Evolutionary conservation across 2,329 filamentous ascomycete genomes (phyloP).

Genomic region (Alternaria sp.): DNA sequence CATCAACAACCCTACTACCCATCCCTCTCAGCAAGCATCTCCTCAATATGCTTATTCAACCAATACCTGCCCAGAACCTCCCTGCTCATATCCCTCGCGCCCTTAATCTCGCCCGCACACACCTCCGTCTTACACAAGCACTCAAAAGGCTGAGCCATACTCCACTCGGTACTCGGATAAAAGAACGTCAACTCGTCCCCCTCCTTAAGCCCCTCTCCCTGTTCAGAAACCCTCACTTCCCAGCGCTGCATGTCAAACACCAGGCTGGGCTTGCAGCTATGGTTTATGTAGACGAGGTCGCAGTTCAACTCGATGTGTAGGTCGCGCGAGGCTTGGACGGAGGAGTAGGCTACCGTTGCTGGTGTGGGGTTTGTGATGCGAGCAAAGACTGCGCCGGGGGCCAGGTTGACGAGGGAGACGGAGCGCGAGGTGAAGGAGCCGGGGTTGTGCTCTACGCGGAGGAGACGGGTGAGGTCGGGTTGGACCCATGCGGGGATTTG

Average conservation of each 20-base stretch:
- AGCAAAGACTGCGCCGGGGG: slow-evolving; percentile 58
- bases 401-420: slow-evolving; percentile 57
- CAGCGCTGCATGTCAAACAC: slow-evolving; percentile 59
- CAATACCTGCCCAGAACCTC: slow-evolving; percentile 63
- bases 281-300: slow-evolving; percentile 64
- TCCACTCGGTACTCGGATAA: slow-evolving; percentile 77
- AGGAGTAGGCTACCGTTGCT: slow-evolving; percentile 56
- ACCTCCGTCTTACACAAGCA: slow-evolving; percentile 65
- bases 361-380: slow-evolving; percentile 57
- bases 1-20: background rate
- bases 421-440: slow-evolving; percentile 53
- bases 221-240: slow-evolving; percentile 62
- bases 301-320: slow-evolving; percentile 64
- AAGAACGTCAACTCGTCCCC: slow-evolving; percentile 65
- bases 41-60: slow-evolving; percentile 41
- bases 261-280: slow-evolving; percentile 60
- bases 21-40: slow-evolving; percentile 35
- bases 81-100: slow-evolving; percentile 65
- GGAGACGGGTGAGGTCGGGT: slow-evolving; percentile 48
- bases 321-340: slow-evolving; percentile 57
- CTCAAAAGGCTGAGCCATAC: slow-evolving; percentile 74
- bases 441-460: slow-evolving; percentile 47
- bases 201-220: slow-evolving; percentile 35
- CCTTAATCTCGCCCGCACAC: slow-evolving; percentile 68
- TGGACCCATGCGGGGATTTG: slow-evolving; percentile 44